phyloP scores from a whole-genome alignment of 345 rosid species.

The Pistacia integerrima region DNA sequence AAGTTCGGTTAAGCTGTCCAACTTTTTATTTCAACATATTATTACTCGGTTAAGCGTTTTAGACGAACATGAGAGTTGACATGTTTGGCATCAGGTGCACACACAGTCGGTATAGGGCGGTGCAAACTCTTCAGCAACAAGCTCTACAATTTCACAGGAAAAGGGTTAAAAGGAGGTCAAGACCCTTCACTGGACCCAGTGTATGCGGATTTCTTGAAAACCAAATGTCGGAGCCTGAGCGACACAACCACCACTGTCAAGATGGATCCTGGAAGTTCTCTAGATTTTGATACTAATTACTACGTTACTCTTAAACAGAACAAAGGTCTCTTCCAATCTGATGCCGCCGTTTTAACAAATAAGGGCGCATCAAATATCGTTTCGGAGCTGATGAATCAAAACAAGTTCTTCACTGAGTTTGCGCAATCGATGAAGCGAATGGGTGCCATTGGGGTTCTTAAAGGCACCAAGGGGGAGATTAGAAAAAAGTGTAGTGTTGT shows the following conservation, averaged over 20 bases:
- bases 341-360: conserved; percentile 55
- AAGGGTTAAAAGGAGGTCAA: conserved; percentile 37
- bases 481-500: conserved; percentile 48
- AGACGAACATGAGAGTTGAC: background rate
- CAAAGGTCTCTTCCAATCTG: conserved; percentile 62
- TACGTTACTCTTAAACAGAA: conserved; percentile 37
- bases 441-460: conserved; percentile 51
- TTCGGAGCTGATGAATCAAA: conserved; percentile 11
- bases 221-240: conserved; percentile 35
- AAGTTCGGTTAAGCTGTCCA: too few relatives aligned
- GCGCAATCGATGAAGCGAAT: conserved; percentile 58
- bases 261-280: conserved; percentile 59
- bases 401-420: conserved; percentile 48
- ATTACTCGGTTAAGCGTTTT: too few relatives aligned
- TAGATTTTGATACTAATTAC: conserved; percentile 49
- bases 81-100: conserved; percentile 42
- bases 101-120: conserved; percentile 62
- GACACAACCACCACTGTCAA: conserved; percentile 39
- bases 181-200: conserved; percentile 54
- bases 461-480: conserved; percentile 50
- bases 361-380: conserved; percentile 24
- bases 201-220: conserved; percentile 43
- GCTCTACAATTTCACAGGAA: conserved; percentile 73
- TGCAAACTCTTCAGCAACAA: conserved; percentile 52
- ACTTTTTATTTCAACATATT: too few relatives aligned